Conservation (phyloP, 345 rosid species). For the Eucalyptus urophylla region DNA sequence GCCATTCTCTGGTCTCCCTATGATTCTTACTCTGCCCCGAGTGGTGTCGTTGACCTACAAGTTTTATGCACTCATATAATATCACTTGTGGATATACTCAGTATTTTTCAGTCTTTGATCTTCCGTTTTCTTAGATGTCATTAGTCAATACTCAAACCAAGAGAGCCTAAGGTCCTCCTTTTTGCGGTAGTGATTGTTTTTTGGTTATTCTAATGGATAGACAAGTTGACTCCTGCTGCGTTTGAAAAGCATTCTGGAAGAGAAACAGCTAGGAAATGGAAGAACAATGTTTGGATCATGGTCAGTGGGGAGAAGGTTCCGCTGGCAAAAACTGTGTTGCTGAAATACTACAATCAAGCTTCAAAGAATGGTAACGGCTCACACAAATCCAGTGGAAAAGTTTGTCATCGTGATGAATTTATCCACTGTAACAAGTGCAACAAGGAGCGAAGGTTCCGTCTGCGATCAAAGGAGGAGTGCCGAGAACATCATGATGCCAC, state of each 20-base stretch:
- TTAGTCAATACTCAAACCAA: not conserved
- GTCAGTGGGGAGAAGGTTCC: constrained; percentile 88
- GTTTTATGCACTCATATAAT: not conserved
- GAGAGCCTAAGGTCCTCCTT: not conserved
- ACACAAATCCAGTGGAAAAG: constrained; percentile 58
- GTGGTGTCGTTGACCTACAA: not conserved
- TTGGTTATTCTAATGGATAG: constrained; percentile 27
- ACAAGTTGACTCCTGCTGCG: constrained; percentile 91
- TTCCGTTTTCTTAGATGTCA: not conserved
- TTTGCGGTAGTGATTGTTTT: constrained; percentile 2
- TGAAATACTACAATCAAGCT: constrained; percentile 77
- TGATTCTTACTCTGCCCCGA: not conserved
- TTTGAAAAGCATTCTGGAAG: constrained; percentile 99
- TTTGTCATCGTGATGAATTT: constrained; percentile 79
- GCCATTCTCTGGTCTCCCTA: not conserved
- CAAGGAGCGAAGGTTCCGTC: constrained; percentile 81
- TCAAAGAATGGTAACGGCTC: constrained; percentile 53
- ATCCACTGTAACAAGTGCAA: constrained; percentile 60
- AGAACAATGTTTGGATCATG: constrained; percentile 97
- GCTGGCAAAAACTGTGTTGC: constrained; percentile 78
- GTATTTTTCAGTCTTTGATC: not conserved
- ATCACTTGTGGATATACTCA: not conserved
- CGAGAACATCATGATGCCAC: constrained; percentile 77
- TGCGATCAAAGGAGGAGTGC: constrained; percentile 74
- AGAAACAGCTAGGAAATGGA: constrained; percentile 99